Percentiles rank a stretch among this genome's conserved stretches.
These are phyloP conservation scores for Massariosphaeria phaeospora DNA, from an alignment of 495 filamentous ascomycete genomes.

Conservation along the genomic window DNA sequence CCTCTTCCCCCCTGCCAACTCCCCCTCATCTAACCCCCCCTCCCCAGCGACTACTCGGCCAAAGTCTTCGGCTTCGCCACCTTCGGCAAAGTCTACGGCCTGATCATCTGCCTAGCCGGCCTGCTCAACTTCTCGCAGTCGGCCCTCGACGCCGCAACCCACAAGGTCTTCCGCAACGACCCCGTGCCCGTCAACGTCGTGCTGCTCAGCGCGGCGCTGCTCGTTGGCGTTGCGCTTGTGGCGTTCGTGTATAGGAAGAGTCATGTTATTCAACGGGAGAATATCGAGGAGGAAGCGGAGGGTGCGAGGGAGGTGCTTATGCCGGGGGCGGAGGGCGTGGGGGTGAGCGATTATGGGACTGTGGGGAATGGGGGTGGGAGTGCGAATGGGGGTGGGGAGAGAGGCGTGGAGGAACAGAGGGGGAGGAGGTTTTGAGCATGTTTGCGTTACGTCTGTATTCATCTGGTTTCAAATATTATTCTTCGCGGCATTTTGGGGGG, in stretches of 20 bases:
- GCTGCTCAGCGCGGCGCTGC: constrained; percentile 55
- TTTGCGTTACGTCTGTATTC: too few relatives aligned
- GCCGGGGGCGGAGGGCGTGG: constrained; percentile 31
- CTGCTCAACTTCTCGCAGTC: constrained; percentile 83
- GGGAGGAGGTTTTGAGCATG: too few relatives aligned
- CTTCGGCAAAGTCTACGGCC: constrained; percentile 93
- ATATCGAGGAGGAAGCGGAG: constrained; percentile 40
- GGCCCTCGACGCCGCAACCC: constrained; percentile 73
- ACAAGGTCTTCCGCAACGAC: constrained; percentile 63
- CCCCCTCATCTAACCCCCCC: background rate
- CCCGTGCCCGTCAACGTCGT: constrained; percentile 75
- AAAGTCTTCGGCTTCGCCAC: constrained; percentile 96
- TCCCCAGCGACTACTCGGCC: constrained; percentile 69
- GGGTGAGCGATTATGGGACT: constrained; percentile 19
- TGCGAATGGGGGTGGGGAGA: background rate
- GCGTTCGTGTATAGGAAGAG: constrained; percentile 40
- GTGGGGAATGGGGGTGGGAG: constrained; percentile 3
- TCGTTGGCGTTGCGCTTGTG: constrained; percentile 42
- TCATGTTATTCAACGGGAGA: constrained; percentile 32
- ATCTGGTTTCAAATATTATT: too few relatives aligned
- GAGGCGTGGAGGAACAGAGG: background rate
- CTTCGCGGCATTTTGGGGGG: too few relatives aligned
- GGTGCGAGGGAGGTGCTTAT: constrained; percentile 38
- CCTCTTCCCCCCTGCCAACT: background rate
- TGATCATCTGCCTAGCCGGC: constrained; percentile 84